Conservation (phyloP, 768 basidiomycete genomes). For the Crepidotus variabilis region DNA sequence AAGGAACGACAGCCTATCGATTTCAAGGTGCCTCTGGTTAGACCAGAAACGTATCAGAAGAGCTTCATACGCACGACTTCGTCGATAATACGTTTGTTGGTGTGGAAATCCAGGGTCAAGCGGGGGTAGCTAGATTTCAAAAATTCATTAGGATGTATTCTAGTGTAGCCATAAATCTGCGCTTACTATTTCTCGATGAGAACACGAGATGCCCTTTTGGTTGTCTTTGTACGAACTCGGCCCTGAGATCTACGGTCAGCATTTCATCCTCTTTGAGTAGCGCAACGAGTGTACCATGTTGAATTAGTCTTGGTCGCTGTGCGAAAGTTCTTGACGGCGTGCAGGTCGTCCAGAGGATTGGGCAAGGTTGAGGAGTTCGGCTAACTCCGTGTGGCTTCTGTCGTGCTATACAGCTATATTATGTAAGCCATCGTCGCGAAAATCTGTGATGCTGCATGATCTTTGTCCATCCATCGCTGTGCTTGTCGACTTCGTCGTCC, state of each 20-base stretch:
- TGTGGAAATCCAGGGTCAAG: slow-evolving; percentile 99
- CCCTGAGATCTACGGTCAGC: slow-evolving; percentile 52
- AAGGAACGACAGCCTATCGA: slow-evolving; percentile 83
- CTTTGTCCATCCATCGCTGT: slow-evolving; percentile 10
- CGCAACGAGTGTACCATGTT: slow-evolving; percentile 46
- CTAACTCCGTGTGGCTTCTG: slow-evolving; percentile 39
- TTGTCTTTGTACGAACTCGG: slow-evolving; percentile 99
- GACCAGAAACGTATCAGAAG: not conserved
- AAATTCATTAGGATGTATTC: not conserved
- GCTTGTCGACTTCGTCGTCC: slow-evolving; percentile 22
- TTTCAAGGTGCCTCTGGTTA: not conserved
- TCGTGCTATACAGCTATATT: slow-evolving; percentile 33
- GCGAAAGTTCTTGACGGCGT: slow-evolving; percentile 18
- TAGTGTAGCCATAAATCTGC: not conserved
- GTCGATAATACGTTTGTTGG: slow-evolving; percentile 98
- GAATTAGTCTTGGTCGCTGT: slow-evolving; percentile 25
- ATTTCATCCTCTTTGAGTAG: slow-evolving; percentile 6
- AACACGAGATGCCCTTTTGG: slow-evolving; percentile 98
- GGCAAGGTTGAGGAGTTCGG: slow-evolving; percentile 17
- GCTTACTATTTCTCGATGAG: slow-evolving; percentile 99
- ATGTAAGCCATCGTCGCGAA: slow-evolving; percentile 11
- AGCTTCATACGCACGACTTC: slow-evolving; percentile 64
- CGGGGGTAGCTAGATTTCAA: slow-evolving; percentile 79
- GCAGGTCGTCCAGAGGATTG: slow-evolving; percentile 3
- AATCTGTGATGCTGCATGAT: slow-evolving; percentile 3